Evolutionary conservation across 495 filamentous ascomycete species (phyloP).

Genomic region (Lophium mytilinum): DNA sequence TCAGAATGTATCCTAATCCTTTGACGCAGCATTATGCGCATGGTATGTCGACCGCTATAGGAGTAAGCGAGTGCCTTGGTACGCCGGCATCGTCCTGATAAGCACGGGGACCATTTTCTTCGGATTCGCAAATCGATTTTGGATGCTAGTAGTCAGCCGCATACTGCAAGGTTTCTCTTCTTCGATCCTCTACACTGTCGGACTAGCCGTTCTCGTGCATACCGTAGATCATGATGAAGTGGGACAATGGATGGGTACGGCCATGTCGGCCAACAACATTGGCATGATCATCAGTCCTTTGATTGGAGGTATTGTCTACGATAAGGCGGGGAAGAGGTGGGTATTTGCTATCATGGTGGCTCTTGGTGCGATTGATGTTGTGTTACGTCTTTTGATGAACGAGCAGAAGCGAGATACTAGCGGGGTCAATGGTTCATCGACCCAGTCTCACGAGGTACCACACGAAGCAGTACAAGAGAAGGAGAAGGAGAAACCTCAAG

Average conservation of each 20-base stretch:
- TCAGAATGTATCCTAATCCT: neutral
- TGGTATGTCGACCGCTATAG: slow-evolving; percentile 6
- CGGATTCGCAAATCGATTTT: neutral
- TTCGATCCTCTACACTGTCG: slow-evolving; percentile 45
- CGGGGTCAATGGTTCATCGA: slow-evolving; percentile 40
- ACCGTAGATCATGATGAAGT: slow-evolving; percentile 60
- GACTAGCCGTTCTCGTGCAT: slow-evolving; percentile 43
- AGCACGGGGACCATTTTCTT: slow-evolving; percentile 2
- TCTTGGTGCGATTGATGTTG: slow-evolving; percentile 58
- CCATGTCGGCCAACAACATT: slow-evolving; percentile 59
- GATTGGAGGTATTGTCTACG: slow-evolving; percentile 69
- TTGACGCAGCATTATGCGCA: neutral
- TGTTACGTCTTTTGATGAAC: slow-evolving; percentile 60
- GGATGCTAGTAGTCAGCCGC: slow-evolving; percentile 49
- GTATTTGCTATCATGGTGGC: slow-evolving; percentile 67
- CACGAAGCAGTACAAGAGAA: neutral
- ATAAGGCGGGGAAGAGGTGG: slow-evolving; percentile 58
- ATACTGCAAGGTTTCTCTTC: slow-evolving; percentile 68
- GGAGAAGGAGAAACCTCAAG: neutral
- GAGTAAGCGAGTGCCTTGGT: slow-evolving; percentile 2
- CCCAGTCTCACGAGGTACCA: neutral
- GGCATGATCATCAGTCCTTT: slow-evolving; percentile 63
- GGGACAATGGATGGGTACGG: slow-evolving; percentile 67
- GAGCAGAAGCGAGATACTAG: slow-evolving; percentile 61
- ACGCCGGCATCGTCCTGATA: slow-evolving; percentile 3